Base-by-base conservation (phyloP, 2,329 filamentous ascomycete genomes). In the Coniochaeta sp. region DNA sequence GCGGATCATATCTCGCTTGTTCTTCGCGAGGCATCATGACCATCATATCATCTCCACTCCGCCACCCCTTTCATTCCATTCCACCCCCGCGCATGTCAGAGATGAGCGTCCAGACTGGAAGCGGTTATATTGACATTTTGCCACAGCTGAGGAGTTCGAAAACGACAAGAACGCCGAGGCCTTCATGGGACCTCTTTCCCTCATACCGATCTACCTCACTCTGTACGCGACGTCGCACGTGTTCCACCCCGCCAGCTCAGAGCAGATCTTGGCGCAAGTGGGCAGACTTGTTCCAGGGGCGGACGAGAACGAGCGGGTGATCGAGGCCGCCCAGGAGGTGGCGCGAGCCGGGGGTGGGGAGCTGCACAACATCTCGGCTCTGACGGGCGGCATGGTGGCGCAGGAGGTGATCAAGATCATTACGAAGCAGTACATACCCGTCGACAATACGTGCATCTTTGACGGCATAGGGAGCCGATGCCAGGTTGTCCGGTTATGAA, bases 321-420 rank as follows among this genome's bases (percentile, higher is more conserved):
- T 70, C 26, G 76, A 85, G 66, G 79, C 82, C 16, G 81, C 85
- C 1, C 77, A 85, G 62, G 89, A 93, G 72, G 80, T 91, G 50
- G 84, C 88, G 36, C 86, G 96, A 62, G 89, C 91, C 38, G 87
- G 85, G 56, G 90, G 91, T 31, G 90, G 87, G 59, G 96, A 99
- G 73, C 77, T 99, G 62, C 95, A 99, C 77, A 98, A 97, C 71
- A 90, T 96, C 60, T 89, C 93, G 34, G 88, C 93, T 28, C 77
- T 96, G 60, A 89, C 88, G 1, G 96, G 95, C 33, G 96, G 95
- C 3, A 89, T 99, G 78, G 89, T 96, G 56, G 91, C 93, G n/a
- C 96, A 99, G 74, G 95, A 99, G 76, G 85, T 93, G 64, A 96
- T 99, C 77, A 99, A 99, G 73, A 84, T 93, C 61, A 83, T 89